Evolutionary conservation across 352 stramenopile genomes (phyloP), one percentile per base, ranked within the genome.

Genomic region (Pythium brachiatum): DNA sequence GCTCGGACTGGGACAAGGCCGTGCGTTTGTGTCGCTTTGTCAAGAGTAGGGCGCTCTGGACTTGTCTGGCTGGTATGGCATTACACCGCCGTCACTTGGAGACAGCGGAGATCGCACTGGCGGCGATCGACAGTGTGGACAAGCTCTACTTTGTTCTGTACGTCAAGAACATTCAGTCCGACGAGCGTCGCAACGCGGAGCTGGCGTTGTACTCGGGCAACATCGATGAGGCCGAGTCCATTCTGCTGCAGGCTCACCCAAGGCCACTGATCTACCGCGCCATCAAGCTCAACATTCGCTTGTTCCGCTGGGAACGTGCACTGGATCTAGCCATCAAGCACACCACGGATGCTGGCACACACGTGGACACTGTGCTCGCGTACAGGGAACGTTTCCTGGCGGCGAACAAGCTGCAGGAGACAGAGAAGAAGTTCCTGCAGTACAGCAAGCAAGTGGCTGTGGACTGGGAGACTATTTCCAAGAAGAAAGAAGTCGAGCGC

Each of bases 141-240:
- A 98, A 98, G 72, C 81, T 98, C 20, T 89, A 97, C 73, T 98
- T 96, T 53, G 76, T 98, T 41, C 75, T 95, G 20, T 79, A 97
- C 61, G 84, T 97, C 25, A 96, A 96, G 74, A 84, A 75, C 20
- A 66, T 97, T 29, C 69, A 76, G 29, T 94, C 72, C 0, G 86
- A 96, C 29, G 88, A 97, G 60, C 87, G 87, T 31, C 80, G 83
- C 8, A 96, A 96, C 56, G 91, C 91, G 9, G 89, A 97, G 51
- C 74, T 97, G 39, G 88, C 89, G 7, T 58, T 97, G 15, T 96
- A 88, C 57, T 84, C 83, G 6, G 81, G 79, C 26, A 92, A 79
- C 41, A 74, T 95, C n/a, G 86, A 97, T 20, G 88, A 97, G 68
- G 94, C 93, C n/a, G 90, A 98, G 64, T 68, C 74, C 1, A 98